Percentiles rank a stretch among this genome's conserved stretches.
phyloP scores from a whole-genome alignment of 2,329 filamentous ascomycete genomes.

The Ustulina deusta region DNA sequence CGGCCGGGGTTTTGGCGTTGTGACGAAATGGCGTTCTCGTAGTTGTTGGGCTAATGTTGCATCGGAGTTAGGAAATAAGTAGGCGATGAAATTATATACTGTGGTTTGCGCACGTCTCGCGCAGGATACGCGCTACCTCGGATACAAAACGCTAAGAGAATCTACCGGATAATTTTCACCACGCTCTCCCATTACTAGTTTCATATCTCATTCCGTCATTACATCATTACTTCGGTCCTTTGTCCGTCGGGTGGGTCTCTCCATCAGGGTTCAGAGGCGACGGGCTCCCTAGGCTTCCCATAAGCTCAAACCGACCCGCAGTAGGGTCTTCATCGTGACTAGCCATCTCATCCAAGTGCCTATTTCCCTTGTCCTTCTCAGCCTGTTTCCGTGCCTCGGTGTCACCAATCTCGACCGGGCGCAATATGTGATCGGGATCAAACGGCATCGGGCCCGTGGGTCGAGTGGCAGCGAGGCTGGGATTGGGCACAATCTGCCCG shows the following conservation, averaged over 20 bases:
- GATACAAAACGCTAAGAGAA: conserved; percentile 38
- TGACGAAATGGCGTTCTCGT: conserved; percentile 13
- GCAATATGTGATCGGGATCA: conserved; percentile 36
- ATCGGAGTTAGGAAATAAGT: neutral
- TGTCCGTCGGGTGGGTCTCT: conserved; percentile 17
- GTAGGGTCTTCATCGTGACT: neutral
- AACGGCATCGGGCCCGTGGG: conserved; percentile 29
- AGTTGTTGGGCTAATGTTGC: conserved; percentile 9
- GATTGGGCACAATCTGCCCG: conserved; percentile 36
- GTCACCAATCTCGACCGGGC: conserved; percentile 32
- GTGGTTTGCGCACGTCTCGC: conserved; percentile 6
- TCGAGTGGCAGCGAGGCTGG: conserved; percentile 39
- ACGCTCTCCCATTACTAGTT: conserved; percentile 21
- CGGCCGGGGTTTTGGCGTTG: conserved; percentile 23
- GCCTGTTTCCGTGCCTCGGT: conserved; percentile 9
- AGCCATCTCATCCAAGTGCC: neutral
- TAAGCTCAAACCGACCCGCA: conserved; percentile 57
- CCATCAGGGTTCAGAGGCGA: conserved; percentile 23
- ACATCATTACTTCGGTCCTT: conserved; percentile 18
- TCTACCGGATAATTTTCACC: conserved; percentile 32
- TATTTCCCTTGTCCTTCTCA: neutral
- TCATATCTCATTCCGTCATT: conserved; percentile 18
- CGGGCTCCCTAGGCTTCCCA: conserved; percentile 27
- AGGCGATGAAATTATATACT: neutral
- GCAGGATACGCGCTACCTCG: conserved; percentile 18